These are phyloP conservation scores for Phialemoniopsis sp. DNA, from an alignment of 2,329 filamentous ascomycete genomes.

Conservation along the genomic window DNA sequence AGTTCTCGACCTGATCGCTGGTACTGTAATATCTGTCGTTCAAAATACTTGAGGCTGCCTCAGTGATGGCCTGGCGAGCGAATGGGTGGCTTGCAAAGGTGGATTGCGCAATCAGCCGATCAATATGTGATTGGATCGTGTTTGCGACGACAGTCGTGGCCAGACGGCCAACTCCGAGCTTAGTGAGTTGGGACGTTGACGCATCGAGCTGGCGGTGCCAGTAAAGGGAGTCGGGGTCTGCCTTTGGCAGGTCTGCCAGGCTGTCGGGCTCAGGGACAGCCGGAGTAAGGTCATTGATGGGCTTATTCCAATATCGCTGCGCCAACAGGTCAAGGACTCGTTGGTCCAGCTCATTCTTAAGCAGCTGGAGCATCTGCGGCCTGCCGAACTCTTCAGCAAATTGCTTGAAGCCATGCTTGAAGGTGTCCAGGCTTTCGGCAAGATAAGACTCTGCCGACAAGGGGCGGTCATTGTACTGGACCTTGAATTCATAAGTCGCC, in stretches of 20 bases:
- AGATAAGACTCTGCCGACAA: constrained; percentile 95
- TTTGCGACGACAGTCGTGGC: constrained; percentile 89
- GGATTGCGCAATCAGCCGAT: constrained; percentile 71
- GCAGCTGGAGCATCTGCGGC: constrained; percentile 79
- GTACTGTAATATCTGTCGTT: constrained; percentile 96
- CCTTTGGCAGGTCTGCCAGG: constrained; percentile 75
- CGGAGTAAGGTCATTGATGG: constrained; percentile 74
- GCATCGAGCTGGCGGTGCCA: constrained; percentile 95
- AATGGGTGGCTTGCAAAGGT: constrained; percentile 90
- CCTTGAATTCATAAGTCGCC: constrained; percentile 97
- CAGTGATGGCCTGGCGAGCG: constrained; percentile 85
- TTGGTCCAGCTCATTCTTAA: constrained; percentile 92
- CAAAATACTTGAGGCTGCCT: constrained; percentile 83
- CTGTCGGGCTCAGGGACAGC: constrained; percentile 65
- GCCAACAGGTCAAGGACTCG: constrained; percentile 90
- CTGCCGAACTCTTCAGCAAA: constrained; percentile 89
- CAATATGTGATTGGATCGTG: constrained; percentile 80
- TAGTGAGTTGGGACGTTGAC: constrained; percentile 84
- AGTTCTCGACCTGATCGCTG: constrained; percentile 96
- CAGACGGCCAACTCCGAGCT: constrained; percentile 86
- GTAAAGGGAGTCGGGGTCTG: constrained; percentile 78
- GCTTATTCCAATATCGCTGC: constrained; percentile 95
- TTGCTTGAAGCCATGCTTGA: constrained; percentile 97
- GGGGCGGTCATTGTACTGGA: constrained; percentile 96
- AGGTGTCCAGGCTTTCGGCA: constrained; percentile 88